A percentile compares a stretch with the other conserved stretches of the same genome.
Conservation (phyloP, 768 basidiomycete species). For the Leccinellum rugosiceps region DNA sequence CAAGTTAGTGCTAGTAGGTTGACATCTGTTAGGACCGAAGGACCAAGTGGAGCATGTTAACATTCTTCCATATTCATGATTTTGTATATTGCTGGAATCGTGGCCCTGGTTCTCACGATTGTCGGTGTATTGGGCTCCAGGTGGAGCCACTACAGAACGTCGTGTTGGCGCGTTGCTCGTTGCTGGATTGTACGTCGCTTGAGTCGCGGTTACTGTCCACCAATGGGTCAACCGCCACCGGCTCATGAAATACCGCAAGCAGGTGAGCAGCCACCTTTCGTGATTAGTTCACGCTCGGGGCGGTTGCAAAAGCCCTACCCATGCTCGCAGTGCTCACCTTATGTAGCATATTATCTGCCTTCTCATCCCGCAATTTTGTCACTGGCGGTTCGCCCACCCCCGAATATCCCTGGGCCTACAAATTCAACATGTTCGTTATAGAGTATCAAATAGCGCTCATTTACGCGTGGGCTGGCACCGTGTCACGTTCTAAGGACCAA, state of each 20-base stretch:
- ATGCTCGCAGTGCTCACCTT: constrained; percentile 47
- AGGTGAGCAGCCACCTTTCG: constrained; percentile 30
- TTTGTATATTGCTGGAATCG: constrained; percentile 25
- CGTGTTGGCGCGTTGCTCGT: constrained; percentile 35
- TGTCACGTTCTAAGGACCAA: constrained; percentile 25
- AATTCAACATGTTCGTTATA: constrained; percentile 56
- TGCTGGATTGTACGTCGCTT: constrained; percentile 38
- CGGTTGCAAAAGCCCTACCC: constrained; percentile 53
- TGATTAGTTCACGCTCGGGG: constrained; percentile 33
- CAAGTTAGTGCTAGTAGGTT: too few relatives aligned
- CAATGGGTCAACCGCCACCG: constrained; percentile 48
- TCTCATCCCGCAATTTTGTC: constrained; percentile 43
- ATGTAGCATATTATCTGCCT: constrained; percentile 57
- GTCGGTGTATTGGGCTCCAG: constrained; percentile 27
- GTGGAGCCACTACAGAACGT: constrained; percentile 19
- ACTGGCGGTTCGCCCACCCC: constrained; percentile 17
- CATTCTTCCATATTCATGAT: constrained; percentile 18
- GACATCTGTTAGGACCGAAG: constrained; percentile 25
- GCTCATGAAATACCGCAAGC: constrained; percentile 25
- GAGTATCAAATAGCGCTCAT: constrained; percentile 51
- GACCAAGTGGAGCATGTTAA: constrained; percentile 17
- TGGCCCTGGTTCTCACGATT: constrained; percentile 33
- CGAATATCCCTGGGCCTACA: constrained; percentile 36
- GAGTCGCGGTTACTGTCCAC: constrained; percentile 46
- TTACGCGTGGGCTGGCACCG: constrained; percentile 34